Percentiles rank a stretch among this genome's conserved stretches.
Conservation (phyloP, 352 stramenopile species). For the Pythium aquatile region DNA sequence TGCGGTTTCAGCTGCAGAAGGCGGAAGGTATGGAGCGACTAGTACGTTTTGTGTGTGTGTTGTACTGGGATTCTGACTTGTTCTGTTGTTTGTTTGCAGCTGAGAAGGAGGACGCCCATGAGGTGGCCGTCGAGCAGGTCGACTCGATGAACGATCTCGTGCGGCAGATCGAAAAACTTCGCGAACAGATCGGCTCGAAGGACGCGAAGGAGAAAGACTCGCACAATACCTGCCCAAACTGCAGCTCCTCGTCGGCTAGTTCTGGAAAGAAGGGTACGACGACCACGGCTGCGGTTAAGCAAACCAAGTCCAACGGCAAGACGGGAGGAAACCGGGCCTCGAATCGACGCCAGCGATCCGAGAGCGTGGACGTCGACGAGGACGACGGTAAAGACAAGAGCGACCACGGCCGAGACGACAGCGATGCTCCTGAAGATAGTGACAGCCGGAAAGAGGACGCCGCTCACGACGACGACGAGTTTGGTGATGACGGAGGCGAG, state of each 20-base stretch:
- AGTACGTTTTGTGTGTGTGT: not conserved
- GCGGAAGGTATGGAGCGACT: conserved; percentile 45
- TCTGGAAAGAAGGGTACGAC: conserved; percentile 4
- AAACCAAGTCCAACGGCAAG: conserved; percentile 20
- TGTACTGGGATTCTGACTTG: conserved; percentile 3
- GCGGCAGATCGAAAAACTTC: conserved; percentile 66
- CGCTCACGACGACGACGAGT: conserved; percentile 34
- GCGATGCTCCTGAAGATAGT: conserved; percentile 26
- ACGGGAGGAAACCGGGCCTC: conserved; percentile 3
- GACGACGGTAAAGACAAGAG: conserved; percentile 17
- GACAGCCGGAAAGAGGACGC: conserved; percentile 29
- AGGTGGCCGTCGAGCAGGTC: conserved; percentile 72
- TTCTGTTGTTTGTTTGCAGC: conserved; percentile 27
- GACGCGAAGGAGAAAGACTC: conserved; percentile 23
- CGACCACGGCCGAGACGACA: conserved; percentile 22
- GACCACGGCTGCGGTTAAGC: not conserved
- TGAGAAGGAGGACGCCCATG: conserved; percentile 71
- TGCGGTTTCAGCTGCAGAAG: conserved; percentile 71
- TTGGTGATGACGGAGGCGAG: conserved; percentile 36
- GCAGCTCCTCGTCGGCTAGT: conserved; percentile 12
- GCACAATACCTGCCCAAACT: conserved; percentile 34
- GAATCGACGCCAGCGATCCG: conserved; percentile 25
- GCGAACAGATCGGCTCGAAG: conserved; percentile 32
- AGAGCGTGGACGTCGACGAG: conserved; percentile 28
- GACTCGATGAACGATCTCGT: conserved; percentile 85